Percentiles rank a stretch among this genome's conserved stretches.
These are phyloP conservation scores for Hypoxylon fuscum DNA, from an alignment of 495 filamentous ascomycete species.

Conservation along the genomic window DNA sequence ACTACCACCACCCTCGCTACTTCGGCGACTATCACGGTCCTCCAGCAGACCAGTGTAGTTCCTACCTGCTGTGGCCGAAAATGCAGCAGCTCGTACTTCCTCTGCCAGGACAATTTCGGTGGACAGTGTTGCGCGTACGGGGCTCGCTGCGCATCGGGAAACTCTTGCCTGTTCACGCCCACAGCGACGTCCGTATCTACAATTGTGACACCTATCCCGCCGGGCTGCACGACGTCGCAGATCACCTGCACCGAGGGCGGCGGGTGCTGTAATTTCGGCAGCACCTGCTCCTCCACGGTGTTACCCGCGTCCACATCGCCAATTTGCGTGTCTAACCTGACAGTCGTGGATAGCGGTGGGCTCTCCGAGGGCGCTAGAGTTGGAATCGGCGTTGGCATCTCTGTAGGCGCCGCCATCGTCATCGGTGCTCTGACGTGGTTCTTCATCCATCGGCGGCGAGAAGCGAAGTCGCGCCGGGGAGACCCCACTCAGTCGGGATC, in stretches of 20 bases:
- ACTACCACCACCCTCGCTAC: constrained; percentile 32
- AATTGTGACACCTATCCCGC: constrained; percentile 43
- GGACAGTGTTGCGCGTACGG: constrained; percentile 56
- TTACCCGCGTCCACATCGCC: constrained; percentile 54
- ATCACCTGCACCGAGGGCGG: constrained; percentile 74
- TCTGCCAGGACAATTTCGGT: constrained; percentile 51
- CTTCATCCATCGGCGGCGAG: constrained; percentile 45
- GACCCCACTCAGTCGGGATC: constrained; percentile 7
- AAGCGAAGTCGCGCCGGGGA: constrained; percentile 15
- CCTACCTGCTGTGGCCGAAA: constrained; percentile 51
- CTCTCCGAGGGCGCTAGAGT: constrained; percentile 52
- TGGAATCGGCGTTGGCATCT: constrained; percentile 55
- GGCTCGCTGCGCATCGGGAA: constrained; percentile 41
- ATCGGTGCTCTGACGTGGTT: constrained; percentile 50
- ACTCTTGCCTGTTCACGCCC: constrained; percentile 42
- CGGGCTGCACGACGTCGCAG: constrained; percentile 75
- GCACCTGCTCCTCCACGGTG: constrained; percentile 69
- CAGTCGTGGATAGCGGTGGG: constrained; percentile 15
- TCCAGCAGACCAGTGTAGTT: constrained; percentile 2
- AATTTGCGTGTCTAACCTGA: constrained; percentile 35
- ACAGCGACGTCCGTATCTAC: constrained; percentile 14
- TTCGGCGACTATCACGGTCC: constrained; percentile 20
- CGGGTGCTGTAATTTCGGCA: constrained; percentile 77
- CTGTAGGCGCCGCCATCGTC: constrained; percentile 47
- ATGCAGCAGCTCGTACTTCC: constrained; percentile 51